phyloP scores from a whole-genome alignment of 2,329 filamentous ascomycete genomes.

The Penicillium sp. region DNA sequence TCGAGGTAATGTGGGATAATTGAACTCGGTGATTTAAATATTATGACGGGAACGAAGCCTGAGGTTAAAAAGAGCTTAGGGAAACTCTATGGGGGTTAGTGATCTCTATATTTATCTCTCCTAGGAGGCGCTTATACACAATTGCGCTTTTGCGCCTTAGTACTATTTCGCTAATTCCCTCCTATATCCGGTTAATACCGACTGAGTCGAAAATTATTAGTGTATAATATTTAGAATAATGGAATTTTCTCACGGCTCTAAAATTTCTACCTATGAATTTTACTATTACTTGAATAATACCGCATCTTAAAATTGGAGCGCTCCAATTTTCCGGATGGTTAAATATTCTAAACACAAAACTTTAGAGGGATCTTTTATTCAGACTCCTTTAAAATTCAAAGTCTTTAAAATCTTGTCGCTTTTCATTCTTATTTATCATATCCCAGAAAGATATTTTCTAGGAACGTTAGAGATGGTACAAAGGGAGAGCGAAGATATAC shows the following conservation, averaged over 20 bases:
- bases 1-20: neutral
- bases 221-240: neutral
- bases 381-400: neutral
- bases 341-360: neutral
- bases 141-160: neutral
- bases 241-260: neutral
- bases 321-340: neutral
- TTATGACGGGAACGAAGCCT: neutral
- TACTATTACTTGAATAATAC: neutral
- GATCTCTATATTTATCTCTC: neutral
- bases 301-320: neutral
- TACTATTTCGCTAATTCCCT: neutral
- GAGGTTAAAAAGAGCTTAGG: too few relatives aligned
- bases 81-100: too few relatives aligned
- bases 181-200: conserved; percentile 1
- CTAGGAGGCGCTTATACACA: neutral
- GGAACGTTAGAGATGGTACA: neutral
- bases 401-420: too few relatives aligned
- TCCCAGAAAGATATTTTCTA: neutral
- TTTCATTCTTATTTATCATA: too few relatives aligned
- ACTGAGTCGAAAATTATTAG: neutral
- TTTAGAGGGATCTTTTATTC: neutral
- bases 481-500: neutral
- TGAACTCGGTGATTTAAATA: neutral
- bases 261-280: neutral